Conservation (phyloP, 108 stramenopile species). For the Thalassiosira profunda region DNA sequence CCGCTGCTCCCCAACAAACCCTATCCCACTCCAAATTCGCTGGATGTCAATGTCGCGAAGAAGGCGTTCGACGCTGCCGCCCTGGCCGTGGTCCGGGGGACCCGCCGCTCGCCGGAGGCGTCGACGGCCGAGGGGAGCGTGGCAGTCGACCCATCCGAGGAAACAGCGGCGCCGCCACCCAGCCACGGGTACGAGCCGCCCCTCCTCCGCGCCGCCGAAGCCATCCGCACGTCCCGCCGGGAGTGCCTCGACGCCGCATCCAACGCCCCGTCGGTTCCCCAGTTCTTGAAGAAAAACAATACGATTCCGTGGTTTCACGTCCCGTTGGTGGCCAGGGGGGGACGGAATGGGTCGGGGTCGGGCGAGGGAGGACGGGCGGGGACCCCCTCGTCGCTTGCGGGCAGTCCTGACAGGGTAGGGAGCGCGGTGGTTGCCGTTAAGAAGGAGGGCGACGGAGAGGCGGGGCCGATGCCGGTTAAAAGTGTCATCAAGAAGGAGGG, state of each 20-base stretch:
- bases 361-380: too few relatives aligned
- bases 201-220: conserved; percentile 21
- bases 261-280: conserved; percentile 20
- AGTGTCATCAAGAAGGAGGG: too few relatives aligned
- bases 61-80: conserved; percentile 38
- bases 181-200: conserved; percentile 27
- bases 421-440: too few relatives aligned
- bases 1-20: too few relatives aligned
- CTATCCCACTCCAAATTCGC: background rate
- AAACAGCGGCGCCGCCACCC: background rate
- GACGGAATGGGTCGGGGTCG: too few relatives aligned
- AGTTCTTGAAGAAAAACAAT: conserved; percentile 48
- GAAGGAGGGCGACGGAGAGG: too few relatives aligned
- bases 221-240: conserved; percentile 18
- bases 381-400: too few relatives aligned
- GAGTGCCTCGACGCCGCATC: conserved; percentile 16
- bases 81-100: conserved; percentile 19
- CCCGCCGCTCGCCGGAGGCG: background rate
- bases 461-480: too few relatives aligned
- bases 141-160: background rate
- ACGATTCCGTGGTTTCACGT: conserved; percentile 48
- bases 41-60: background rate
- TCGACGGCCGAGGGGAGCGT: background rate
- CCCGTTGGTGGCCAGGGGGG: conserved; percentile 9
- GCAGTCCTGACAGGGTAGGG: too few relatives aligned